Evolutionary conservation across 2,329 filamentous ascomycete species (phyloP).

Genomic region (Sporothrix brasiliensis): DNA sequence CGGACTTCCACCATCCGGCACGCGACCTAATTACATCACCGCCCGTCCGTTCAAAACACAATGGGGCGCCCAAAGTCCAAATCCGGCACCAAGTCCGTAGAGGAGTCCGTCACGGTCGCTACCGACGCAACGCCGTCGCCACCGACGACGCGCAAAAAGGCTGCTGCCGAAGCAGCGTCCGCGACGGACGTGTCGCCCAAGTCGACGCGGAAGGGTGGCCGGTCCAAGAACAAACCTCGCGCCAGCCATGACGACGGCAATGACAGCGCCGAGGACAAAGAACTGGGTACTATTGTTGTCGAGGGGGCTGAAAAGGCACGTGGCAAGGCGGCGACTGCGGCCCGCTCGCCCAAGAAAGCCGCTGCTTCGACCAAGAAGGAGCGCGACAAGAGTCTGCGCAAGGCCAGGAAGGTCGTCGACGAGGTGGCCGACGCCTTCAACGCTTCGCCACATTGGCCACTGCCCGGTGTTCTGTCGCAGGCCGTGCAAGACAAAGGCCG

Average conservation of each 20-base stretch:
- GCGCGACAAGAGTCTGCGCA: background rate
- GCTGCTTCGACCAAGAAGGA: slow-evolving; percentile 7
- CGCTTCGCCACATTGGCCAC: background rate
- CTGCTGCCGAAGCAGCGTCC: background rate
- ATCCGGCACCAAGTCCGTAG: background rate
- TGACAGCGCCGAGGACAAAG: background rate
- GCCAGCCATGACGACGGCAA: background rate
- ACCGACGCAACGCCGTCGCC: slow-evolving; percentile 23
- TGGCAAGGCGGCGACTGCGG: background rate
- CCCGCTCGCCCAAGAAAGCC: background rate
- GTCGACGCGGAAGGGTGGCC: background rate
- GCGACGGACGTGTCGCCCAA: background rate
- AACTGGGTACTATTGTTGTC: background rate
- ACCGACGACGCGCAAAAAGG: slow-evolving; percentile 24
- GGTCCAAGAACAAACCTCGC: slow-evolving; percentile 2
- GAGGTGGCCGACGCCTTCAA: slow-evolving; percentile 1
- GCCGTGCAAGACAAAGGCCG: slow-evolving; percentile 26
- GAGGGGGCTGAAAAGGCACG: background rate
- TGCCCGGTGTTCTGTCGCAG: slow-evolving; percentile 31
- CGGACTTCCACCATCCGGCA: background rate
- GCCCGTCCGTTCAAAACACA: background rate
- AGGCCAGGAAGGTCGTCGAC: slow-evolving; percentile 6
- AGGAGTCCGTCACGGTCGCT: slow-evolving; percentile 20
- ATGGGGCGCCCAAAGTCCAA: slow-evolving; percentile 15
- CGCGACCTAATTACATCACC: background rate